A percentile compares a stretch with the other conserved stretches of the same genome.
These are phyloP conservation scores for Cutaneotrichosporon cavernicola DNA, from an alignment of 1,284 basidiomycete species.

Conservation along the genomic window DNA sequence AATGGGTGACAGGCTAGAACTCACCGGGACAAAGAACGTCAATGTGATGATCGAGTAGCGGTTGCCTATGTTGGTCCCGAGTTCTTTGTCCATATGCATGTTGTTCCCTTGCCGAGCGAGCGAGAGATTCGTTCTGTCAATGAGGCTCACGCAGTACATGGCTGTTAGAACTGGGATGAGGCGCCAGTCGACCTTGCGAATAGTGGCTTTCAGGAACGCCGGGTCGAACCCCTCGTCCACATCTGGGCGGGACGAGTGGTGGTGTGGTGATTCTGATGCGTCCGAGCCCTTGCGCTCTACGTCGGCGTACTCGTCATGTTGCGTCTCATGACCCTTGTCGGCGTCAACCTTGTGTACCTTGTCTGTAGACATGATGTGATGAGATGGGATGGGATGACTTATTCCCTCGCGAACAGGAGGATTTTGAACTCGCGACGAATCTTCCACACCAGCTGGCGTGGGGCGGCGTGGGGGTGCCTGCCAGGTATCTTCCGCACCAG, in stretches of 20 bases:
- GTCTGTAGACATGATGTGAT: too few relatives aligned
- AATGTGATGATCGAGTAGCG: constrained; percentile 49
- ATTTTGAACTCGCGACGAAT: too few relatives aligned
- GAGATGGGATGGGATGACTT: too few relatives aligned
- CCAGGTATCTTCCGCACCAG: too few relatives aligned
- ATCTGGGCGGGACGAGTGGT: not conserved
- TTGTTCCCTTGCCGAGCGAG: constrained; percentile 20
- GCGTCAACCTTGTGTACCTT: not conserved
- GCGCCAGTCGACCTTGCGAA: constrained; percentile 26
- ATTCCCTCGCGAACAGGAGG: too few relatives aligned
- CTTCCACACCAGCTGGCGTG: too few relatives aligned
- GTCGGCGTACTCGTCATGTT: constrained; percentile 6
- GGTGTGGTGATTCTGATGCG: not conserved
- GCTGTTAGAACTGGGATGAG: constrained; percentile 23
- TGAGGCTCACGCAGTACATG: constrained; percentile 26
- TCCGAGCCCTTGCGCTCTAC: not conserved
- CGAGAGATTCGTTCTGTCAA: constrained; percentile 32
- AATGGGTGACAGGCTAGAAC: constrained; percentile 42
- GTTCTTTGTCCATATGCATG: constrained; percentile 30
- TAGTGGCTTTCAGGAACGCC: constrained; percentile 10
- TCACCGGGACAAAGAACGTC: constrained; percentile 38
- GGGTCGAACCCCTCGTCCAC: constrained; percentile 23
- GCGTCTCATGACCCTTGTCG: not conserved
- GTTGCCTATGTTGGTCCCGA: constrained; percentile 38
- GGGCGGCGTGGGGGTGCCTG: too few relatives aligned